Evolutionary conservation across 352 stramenopile species (phyloP), one percentile per base, ranked within the genome.

Genomic region (Phytophthora quininea): DNA sequence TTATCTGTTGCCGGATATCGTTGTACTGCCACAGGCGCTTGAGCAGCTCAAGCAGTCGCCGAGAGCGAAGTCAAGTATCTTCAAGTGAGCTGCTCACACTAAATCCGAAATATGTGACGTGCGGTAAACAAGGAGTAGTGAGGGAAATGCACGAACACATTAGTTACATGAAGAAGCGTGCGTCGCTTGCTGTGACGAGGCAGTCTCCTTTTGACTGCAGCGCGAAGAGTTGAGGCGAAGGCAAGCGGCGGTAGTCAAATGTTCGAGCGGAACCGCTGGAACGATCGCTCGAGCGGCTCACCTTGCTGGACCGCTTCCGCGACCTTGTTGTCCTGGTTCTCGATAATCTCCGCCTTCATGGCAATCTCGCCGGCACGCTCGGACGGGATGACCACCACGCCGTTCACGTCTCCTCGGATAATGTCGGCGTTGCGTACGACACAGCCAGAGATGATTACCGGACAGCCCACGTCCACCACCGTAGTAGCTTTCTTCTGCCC

Each of bases 241-340:
- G 37, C 9, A 30, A 11, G 6, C 15, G 32, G 14, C 43, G 14
- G 10, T 30, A 37, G 29, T 71, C 47, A 77, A 15, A 71, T 40
- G 10, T 74, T 50, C 46, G 86, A 83, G 71, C 84, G 83, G 75
- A 90, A 93, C 60, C 81, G 84, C 67, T 93, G 76, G 62, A 95
- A 90, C 38, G 82, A 89, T 63, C 79, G 79, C 71, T 92, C 75
- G 49, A 95, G 69, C 49, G 79, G 75, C 72, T 90, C 82, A 71
- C 84, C 84, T 85, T 91, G 80, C 70, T 93, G 82, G 59, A 95
- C 76, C 8, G 86, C 86, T 61, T 93, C 77, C 35, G 78, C 70
- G 64, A 93, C 88, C 67, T 91, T 88, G 67, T 77, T 90, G 62
- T 93, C 84, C 62, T 93, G 84, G 51, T 93, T 84, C 54, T 93